phyloP scores from a whole-genome alignment of 768 basidiomycete genomes.

The Galerina sulciceps region DNA sequence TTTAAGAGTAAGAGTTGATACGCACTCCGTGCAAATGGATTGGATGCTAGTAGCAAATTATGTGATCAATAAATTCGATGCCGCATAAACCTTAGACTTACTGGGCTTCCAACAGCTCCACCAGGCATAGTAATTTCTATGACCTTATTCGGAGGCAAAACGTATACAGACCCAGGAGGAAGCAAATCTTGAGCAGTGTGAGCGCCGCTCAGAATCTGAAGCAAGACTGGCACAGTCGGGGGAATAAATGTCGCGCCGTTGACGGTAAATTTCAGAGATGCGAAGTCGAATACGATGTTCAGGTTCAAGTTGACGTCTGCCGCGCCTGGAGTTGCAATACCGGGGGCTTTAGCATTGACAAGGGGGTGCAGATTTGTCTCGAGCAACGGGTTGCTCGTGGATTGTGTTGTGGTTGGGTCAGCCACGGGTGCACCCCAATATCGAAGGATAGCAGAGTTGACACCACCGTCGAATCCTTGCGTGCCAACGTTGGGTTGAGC shows the following conservation, averaged over 20 bases:
- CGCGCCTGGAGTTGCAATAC: slow-evolving; percentile 31
- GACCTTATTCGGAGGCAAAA: slow-evolving; percentile 43
- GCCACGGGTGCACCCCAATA: slow-evolving; percentile 43
- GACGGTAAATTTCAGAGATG: slow-evolving; percentile 27
- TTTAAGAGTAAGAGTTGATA: not conserved
- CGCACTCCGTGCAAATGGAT: slow-evolving; percentile 54
- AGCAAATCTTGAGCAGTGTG: slow-evolving; percentile 39
- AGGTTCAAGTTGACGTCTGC: slow-evolving; percentile 42
- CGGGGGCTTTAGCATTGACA: slow-evolving; percentile 32
- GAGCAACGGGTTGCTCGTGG: slow-evolving; percentile 29
- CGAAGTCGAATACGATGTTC: slow-evolving; percentile 24
- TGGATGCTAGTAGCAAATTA: slow-evolving; percentile 33
- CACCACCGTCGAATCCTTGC: slow-evolving; percentile 31
- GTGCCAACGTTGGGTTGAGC: slow-evolving; percentile 34
- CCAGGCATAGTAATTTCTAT: slow-evolving; percentile 54
- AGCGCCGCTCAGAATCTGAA: slow-evolving; percentile 48
- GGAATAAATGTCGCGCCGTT: slow-evolving; percentile 38
- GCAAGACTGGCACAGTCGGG: slow-evolving; percentile 46
- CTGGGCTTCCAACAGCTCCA: slow-evolving; percentile 36
- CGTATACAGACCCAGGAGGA: slow-evolving; percentile 45
- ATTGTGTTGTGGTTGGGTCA: slow-evolving; percentile 43
- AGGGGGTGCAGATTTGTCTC: slow-evolving; percentile 43
- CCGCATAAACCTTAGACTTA: slow-evolving; percentile 19
- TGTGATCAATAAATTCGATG: no score
- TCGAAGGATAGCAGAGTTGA: slow-evolving; percentile 59